phyloP scores from a whole-genome alignment of 768 basidiomycete species.

The Russula sp. region DNA sequence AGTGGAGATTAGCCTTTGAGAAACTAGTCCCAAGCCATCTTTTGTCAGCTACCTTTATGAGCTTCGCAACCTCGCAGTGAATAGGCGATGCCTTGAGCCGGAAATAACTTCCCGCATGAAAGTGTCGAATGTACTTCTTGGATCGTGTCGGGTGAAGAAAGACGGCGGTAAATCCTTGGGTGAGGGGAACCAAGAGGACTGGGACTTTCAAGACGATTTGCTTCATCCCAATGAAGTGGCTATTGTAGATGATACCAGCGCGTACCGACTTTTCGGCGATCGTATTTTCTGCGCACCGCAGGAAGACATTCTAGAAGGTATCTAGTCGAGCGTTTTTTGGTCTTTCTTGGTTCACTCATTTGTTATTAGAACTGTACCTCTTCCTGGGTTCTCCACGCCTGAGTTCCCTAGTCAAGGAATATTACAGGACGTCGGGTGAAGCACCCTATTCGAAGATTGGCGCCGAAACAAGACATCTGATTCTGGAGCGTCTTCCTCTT shows the following conservation, averaged over 20 bases:
- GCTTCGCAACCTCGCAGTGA: constrained; percentile 80
- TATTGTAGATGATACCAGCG: constrained; percentile 82
- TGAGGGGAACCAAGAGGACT: constrained; percentile 56
- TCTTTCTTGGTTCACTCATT: not conserved
- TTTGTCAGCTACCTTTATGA: constrained; percentile 70
- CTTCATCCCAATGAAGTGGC: constrained; percentile 66
- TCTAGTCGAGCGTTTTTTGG: constrained; percentile 1
- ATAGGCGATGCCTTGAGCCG: constrained; percentile 49
- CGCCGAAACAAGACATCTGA: constrained; percentile 52
- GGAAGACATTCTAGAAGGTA: constrained; percentile 88
- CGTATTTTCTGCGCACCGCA: constrained; percentile 77
- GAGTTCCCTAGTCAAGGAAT: constrained; percentile 70
- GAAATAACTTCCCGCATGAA: constrained; percentile 64
- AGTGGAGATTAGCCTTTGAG: constrained; percentile 30
- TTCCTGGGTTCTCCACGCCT: constrained; percentile 73
- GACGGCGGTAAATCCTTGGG: constrained; percentile 34
- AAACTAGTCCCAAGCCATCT: not conserved
- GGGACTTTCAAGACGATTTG: constrained; percentile 71
- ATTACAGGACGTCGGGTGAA: constrained; percentile 61
- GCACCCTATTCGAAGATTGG: constrained; percentile 48
- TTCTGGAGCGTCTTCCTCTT: constrained; percentile 84
- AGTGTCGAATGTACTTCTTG: constrained; percentile 67
- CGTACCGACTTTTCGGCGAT: constrained; percentile 75
- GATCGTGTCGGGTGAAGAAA: constrained; percentile 56
- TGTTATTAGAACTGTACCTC: constrained; percentile 63